Conservation (phyloP, 768 basidiomycete genomes). For the Mycena maculata region DNA sequence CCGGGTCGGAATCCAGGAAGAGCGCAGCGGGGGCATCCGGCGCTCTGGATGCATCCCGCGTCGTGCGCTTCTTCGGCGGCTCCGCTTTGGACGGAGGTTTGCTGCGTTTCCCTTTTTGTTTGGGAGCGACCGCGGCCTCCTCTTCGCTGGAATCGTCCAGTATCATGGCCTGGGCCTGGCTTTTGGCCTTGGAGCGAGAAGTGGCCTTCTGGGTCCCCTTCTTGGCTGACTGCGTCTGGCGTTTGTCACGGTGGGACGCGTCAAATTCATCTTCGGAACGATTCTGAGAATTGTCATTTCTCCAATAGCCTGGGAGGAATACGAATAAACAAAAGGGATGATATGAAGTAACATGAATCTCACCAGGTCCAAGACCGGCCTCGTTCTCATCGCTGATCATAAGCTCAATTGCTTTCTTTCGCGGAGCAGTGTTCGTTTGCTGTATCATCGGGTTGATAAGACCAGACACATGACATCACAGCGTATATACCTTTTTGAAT, state of each 20-base stretch:
- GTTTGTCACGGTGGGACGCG: slow-evolving; percentile 38
- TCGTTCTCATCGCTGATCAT: slow-evolving; percentile 63
- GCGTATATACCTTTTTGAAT: slow-evolving; percentile 72
- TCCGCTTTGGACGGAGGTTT: slow-evolving; percentile 47
- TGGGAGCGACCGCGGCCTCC: slow-evolving; percentile 32
- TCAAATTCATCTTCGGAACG: slow-evolving; percentile 34
- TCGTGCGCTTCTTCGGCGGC: slow-evolving; percentile 34
- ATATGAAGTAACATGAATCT: slow-evolving; percentile 27
- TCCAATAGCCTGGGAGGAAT: slow-evolving; percentile 65
- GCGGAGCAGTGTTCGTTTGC: slow-evolving; percentile 28
- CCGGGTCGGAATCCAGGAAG: slow-evolving; percentile 57
- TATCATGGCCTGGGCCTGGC: slow-evolving; percentile 40
- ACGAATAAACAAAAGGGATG: slow-evolving; percentile 15
- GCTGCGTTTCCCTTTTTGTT: slow-evolving; percentile 42
- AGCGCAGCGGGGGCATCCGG: slow-evolving; percentile 44
- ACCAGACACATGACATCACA: background rate
- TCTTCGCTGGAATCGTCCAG: slow-evolving; percentile 58
- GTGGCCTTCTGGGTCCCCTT: slow-evolving; percentile 30
- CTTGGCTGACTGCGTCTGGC: slow-evolving; percentile 23
- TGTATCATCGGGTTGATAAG: background rate
- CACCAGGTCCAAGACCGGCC: slow-evolving; percentile 65
- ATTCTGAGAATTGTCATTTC: slow-evolving; percentile 47
- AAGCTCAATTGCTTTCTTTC: slow-evolving; percentile 60
- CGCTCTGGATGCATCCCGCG: slow-evolving; percentile 27
- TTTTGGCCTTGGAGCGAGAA: slow-evolving; percentile 40